These are phyloP conservation scores for Pseudevernia furfuracea DNA, from an alignment of 495 filamentous ascomycete genomes.

Conservation along the genomic window DNA sequence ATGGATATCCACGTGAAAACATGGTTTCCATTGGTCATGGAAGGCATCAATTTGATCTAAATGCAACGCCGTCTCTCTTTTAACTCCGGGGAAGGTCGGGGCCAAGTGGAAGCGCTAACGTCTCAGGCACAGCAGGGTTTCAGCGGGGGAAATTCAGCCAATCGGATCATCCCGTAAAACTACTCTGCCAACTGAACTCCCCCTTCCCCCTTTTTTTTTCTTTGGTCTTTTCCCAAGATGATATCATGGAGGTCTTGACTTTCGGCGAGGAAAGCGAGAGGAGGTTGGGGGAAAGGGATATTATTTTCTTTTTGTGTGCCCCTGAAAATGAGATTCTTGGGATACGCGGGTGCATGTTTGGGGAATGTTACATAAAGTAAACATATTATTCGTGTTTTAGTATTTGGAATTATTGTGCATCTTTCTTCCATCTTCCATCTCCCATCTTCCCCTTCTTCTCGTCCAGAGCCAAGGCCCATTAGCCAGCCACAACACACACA, in stretches of 20 bases:
- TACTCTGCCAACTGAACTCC: not conserved
- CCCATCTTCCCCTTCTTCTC: too few relatives aligned
- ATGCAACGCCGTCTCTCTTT: not conserved
- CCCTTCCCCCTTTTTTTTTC: not conserved
- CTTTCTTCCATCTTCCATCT: not conserved
- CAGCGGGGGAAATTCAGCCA: not conserved
- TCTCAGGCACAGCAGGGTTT: conserved; percentile 1
- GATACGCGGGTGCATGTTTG: not conserved
- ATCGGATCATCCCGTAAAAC: not conserved
- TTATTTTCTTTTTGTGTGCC: not conserved
- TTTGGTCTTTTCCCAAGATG: not conserved
- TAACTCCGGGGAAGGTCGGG: not conserved
- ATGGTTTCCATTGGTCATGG: not conserved
- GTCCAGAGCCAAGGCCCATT: too few relatives aligned
- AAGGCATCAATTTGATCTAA: not conserved
- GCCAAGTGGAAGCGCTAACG: not conserved
- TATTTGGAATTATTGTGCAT: not conserved
- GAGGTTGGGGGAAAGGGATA: not conserved
- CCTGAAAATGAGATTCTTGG: not conserved
- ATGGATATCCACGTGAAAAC: not conserved
- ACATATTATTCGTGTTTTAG: not conserved
- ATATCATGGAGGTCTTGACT: not conserved
- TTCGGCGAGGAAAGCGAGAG: not conserved
- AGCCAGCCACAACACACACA: not conserved
- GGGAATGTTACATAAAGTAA: conserved; percentile 1